These are phyloP conservation scores for Bryum argenteum DNA, from an alignment of 225 moss, liverwort and hornwort species.

Conservation along the genomic window DNA sequence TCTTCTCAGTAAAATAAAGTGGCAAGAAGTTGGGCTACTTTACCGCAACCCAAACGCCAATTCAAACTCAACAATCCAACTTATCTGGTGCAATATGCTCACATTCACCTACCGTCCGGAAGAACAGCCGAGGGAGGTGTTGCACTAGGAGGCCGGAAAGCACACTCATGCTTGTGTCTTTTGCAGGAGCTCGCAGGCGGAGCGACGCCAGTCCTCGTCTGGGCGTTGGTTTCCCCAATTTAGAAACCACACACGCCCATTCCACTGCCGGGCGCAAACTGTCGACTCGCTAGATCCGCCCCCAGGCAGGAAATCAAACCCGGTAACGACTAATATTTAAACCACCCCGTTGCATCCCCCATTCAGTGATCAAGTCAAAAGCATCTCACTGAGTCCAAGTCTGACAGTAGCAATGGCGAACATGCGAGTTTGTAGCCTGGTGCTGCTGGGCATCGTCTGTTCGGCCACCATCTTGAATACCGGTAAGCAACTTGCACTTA, in stretches of 20 bases:
- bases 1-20: too few species aligned
- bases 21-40: too few species aligned
- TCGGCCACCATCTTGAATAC: background rate
- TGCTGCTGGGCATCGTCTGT: conserved; percentile 4
- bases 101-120: too few species aligned
- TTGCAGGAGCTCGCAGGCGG: conserved; percentile 1
- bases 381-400: background rate
- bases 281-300: background rate
- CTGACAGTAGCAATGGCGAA: background rate
- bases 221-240: background rate
- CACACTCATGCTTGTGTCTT: conserved; percentile 22
- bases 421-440: background rate
- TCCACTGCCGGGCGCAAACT: background rate
- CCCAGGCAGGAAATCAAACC: background rate
- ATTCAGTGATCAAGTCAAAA: background rate
- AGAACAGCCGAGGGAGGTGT: background rate
- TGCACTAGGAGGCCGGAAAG: conserved; percentile 1
- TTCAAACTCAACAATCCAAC: too few species aligned
- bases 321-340: background rate
- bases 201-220: conserved; percentile 1
- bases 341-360: background rate
- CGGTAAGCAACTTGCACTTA: background rate
- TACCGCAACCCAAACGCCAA: too few species aligned
- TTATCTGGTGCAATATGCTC: too few species aligned
- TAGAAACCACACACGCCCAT: background rate